Evolutionary conservation across 2,329 filamentous ascomycete species (phyloP).

Genomic region (Chrysoporthe puriensis): DNA sequence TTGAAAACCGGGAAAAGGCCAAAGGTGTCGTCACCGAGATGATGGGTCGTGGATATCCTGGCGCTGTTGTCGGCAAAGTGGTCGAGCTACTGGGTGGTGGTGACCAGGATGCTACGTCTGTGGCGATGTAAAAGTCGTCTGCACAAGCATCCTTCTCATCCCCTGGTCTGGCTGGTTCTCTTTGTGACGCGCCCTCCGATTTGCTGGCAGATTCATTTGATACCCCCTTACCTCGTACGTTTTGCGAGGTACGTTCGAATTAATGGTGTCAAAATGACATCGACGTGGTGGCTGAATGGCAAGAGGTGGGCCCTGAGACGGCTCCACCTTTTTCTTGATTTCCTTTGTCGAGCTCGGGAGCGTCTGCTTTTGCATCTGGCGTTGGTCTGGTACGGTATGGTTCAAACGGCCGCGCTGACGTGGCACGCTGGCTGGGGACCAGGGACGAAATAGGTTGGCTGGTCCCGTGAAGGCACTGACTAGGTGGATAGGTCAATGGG

Average conservation of each 20-base stretch:
- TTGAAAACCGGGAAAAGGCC: slow-evolving; percentile 77
- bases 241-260: slow-evolving; percentile 12
- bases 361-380: slow-evolving; percentile 26
- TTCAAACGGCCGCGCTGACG: slow-evolving; percentile 21
- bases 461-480: slow-evolving; percentile 12
- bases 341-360: slow-evolving; percentile 17
- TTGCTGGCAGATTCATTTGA: slow-evolving; percentile 33
- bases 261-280: slow-evolving; percentile 18
- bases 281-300: slow-evolving; percentile 1
- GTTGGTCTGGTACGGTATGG: slow-evolving; percentile 18
- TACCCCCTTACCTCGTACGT: slow-evolving; percentile 35
- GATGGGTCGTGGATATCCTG: slow-evolving; percentile 85
- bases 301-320: not conserved
- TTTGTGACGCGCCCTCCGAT: slow-evolving; percentile 27
- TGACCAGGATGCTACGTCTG: slow-evolving; percentile 42
- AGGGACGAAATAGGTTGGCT: slow-evolving; percentile 10
- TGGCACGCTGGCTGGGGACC: slow-evolving; percentile 21
- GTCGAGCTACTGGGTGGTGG: slow-evolving; percentile 79
- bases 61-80: slow-evolving; percentile 91
- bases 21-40: slow-evolving; percentile 86
- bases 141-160: slow-evolving; percentile 3
- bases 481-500: not conserved
- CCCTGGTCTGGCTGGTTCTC: slow-evolving; percentile 22
- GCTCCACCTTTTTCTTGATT: slow-evolving; percentile 10
- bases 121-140: slow-evolving; percentile 30